Evolutionary conservation across 768 basidiomycete species (phyloP), one percentile per base, ranked within the genome.

Genomic region (Naganishia onofrii): DNA sequence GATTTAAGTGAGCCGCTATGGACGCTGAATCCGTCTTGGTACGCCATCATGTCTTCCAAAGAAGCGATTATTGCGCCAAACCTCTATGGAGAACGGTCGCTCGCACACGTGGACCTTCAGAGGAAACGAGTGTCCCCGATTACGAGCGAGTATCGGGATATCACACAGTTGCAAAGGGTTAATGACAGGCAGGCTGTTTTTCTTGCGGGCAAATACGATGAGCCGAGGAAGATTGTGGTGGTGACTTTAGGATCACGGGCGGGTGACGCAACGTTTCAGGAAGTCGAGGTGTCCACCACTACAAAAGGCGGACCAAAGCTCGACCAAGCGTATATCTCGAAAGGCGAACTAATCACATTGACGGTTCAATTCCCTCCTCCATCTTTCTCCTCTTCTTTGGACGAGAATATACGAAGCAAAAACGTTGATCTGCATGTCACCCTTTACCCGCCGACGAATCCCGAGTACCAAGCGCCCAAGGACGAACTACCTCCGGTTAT

Each of bases 401-500:
- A 42, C 7, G 70, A 64, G 1, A 38, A 63, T 21, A 34, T 34
- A 7, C 28, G 31, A 3, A 56, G 66, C 28, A 68, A 71, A 60
- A 58, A 57, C 26, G 72, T 73, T 23, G 68, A 56, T 34, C 75
- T 90, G 17, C 84, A 91, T 75, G 85, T 87, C 23, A 82, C 90
- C 29, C 89, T 85, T 75, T 89, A 89, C 73, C 82, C 86, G 0
- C 90, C 91, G 0, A 84, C 81, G 60, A 90, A 90, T 74, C 87
- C 88, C 0, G 76, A 81, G 0, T 91, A 87, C 72, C 74, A 78
- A 0, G 87, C 85, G 0, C 81, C 84, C 3, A 73, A 78, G 0
- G 84, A 83, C 3, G 88, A 89, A 78, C 84, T 83, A 60, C 91
- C 91, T 0, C 91, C 91, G 10, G 87, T 86, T 67, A 83, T 90